A percentile compares a stretch with the other conserved stretches of the same genome.
Evolutionary conservation across 139 green algal genomes (phyloP).

Genomic region (Ostreobium quekettii): DNA sequence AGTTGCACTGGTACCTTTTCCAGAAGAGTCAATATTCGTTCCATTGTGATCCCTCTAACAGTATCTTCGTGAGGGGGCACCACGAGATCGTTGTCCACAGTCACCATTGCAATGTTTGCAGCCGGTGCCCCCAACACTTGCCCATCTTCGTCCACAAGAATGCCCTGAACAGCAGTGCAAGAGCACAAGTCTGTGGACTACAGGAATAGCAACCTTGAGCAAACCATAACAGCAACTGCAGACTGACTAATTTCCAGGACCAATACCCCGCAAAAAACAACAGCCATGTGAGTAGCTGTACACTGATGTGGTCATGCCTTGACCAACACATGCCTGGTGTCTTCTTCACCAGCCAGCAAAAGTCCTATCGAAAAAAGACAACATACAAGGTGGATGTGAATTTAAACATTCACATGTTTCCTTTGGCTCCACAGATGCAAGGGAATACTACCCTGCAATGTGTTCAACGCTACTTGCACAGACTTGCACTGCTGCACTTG

Average conservation of each 20-base stretch:
- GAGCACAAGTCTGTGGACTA: neutral
- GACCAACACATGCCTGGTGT: too few species aligned
- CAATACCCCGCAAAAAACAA: neutral
- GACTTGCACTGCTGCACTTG: too few species aligned
- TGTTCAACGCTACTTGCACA: too few species aligned
- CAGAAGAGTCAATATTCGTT: neutral
- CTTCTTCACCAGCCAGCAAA: too few species aligned
- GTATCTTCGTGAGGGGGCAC: constrained; percentile 27
- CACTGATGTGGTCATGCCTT: too few species aligned
- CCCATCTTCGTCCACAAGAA: constrained; percentile 65
- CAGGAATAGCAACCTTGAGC: neutral
- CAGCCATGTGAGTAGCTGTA: too few species aligned
- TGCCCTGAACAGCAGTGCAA: constrained; percentile 35
- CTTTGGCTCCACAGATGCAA: too few species aligned
- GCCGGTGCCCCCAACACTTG: constrained; percentile 54
- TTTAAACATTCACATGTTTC: too few species aligned
- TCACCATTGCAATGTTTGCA: constrained; percentile 64
- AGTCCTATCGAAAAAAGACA: too few species aligned
- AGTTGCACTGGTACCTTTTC: neutral
- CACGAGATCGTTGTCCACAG: constrained; percentile 48
- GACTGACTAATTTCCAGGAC: neutral
- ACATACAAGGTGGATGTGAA: too few species aligned
- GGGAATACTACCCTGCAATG: too few species aligned
- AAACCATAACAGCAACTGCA: neutral
- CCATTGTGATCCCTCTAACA: neutral